A percentile compares a stretch with the other conserved stretches of the same genome.
phyloP scores from a whole-genome alignment of 2,329 filamentous ascomycete genomes.

The Pezicula radicicola region DNA sequence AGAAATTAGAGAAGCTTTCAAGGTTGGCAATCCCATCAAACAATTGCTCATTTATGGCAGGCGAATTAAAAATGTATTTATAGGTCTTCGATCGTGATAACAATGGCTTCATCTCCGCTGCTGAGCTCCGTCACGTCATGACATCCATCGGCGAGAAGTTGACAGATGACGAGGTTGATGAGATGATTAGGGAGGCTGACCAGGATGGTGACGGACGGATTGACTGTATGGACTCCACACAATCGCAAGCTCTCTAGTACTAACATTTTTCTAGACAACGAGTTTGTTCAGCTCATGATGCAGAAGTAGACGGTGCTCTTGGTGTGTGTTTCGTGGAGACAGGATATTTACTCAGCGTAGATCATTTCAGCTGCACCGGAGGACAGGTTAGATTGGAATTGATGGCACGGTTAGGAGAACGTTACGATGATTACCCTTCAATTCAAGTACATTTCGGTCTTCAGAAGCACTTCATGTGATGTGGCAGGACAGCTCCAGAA shows the following conservation, averaged over 20 bases:
- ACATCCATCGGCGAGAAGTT: constrained; percentile 90
- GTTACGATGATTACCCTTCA: constrained; percentile 21
- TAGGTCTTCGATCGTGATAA: constrained; percentile 84
- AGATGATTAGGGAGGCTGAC: constrained; percentile 91
- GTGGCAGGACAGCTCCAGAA: neutral
- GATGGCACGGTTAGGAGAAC: constrained; percentile 13
- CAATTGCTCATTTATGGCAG: neutral
- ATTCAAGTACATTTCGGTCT: neutral
- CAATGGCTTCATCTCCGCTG: constrained; percentile 88
- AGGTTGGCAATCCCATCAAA: constrained; percentile 46
- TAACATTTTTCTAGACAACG: constrained; percentile 62
- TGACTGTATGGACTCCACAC: constrained; percentile 61
- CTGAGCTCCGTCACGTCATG: constrained; percentile 87
- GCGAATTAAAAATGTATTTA: constrained; percentile 11
- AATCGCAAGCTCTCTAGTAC: constrained; percentile 21
- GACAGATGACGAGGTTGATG: constrained; percentile 85
- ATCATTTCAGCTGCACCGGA: neutral
- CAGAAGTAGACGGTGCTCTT: constrained; percentile 63
- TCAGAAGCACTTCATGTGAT: neutral
- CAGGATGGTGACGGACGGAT: constrained; percentile 87
- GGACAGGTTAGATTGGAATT: constrained; percentile 9
- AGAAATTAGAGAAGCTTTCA: constrained; percentile 87
- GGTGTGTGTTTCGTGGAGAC: neutral
- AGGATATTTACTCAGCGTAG: neutral
- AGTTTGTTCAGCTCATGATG: constrained; percentile 95